Conservation (phyloP, 164 flowering plant species). For the Liriodendron chinense region DNA sequence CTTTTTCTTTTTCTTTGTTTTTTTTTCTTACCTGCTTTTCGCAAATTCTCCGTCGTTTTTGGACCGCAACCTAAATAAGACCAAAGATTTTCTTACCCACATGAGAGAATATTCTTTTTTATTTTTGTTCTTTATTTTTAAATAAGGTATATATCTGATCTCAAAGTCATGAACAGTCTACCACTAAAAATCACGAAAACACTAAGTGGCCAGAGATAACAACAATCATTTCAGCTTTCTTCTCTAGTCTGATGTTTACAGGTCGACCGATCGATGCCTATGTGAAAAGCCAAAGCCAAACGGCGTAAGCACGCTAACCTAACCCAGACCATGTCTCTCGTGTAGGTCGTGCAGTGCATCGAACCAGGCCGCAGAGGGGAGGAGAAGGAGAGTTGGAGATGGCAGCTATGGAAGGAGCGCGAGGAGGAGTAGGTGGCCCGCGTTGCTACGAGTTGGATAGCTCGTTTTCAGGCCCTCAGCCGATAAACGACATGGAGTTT, state of each 20-base stretch:
- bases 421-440: constrained; percentile 16
- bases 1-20: too few relatives aligned
- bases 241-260: constrained; percentile 1
- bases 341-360: not conserved
- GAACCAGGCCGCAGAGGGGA: not conserved
- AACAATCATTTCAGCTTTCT: not conserved
- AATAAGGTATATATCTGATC: not conserved
- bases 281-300: constrained; percentile 3
- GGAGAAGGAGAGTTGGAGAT: not conserved
- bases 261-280: not conserved
- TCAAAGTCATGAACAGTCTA: not conserved
- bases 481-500: constrained; percentile 51
- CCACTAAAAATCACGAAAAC: not conserved
- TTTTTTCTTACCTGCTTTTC: too few relatives aligned
- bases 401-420: constrained; percentile 23
- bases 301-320: not conserved
- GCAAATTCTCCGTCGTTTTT: not conserved
- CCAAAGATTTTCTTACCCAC: not conserved
- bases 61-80: not conserved
- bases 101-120: not conserved
- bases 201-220: not conserved
- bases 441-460: constrained; percentile 30
- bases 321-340: not conserved
- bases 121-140: not conserved
- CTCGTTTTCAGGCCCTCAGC: constrained; percentile 29